phyloP scores from a whole-genome alignment of 2,329 filamentous ascomycete species.

The Dactylellina parvicollis region DNA sequence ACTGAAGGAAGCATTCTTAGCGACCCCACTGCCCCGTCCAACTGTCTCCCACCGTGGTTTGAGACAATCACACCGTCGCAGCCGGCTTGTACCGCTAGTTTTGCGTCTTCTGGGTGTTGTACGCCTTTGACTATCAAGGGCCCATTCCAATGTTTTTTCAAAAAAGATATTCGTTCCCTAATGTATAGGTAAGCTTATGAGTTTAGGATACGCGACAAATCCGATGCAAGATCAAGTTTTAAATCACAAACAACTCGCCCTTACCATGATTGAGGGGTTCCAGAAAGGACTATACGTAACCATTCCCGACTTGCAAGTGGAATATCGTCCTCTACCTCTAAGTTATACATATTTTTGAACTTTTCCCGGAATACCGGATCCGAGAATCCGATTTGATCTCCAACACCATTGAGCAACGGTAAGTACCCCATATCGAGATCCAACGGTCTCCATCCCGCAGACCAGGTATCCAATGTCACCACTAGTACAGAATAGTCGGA shows the following conservation, averaged over 20 bases:
- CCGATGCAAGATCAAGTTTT: too few species aligned
- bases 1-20: conserved; percentile 59
- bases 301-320: conserved; percentile 67
- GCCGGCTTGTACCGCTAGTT: conserved; percentile 56
- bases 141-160: conserved; percentile 68
- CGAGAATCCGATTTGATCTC: conserved; percentile 71
- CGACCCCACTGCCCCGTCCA: conserved; percentile 61
- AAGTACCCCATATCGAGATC: conserved; percentile 73
- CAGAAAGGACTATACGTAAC: conserved; percentile 67
- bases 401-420: conserved; percentile 70
- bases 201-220: too few species aligned
- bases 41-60: conserved; percentile 63
- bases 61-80: conserved; percentile 62
- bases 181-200: too few species aligned
- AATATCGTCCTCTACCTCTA: conserved; percentile 65
- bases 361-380: conserved; percentile 73
- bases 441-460: conserved; percentile 73
- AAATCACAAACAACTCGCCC: too few species aligned
- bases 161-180: conserved; percentile 23
- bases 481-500: conserved; percentile 73
- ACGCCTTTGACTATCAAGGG: conserved; percentile 64
- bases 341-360: conserved; percentile 65
- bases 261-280: conserved; percentile 69
- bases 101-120: conserved; percentile 62
- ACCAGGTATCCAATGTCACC: conserved; percentile 77